Evolutionary conservation across 106 monocot genomes (phyloP).

Genomic region (Acorus calamus): DNA sequence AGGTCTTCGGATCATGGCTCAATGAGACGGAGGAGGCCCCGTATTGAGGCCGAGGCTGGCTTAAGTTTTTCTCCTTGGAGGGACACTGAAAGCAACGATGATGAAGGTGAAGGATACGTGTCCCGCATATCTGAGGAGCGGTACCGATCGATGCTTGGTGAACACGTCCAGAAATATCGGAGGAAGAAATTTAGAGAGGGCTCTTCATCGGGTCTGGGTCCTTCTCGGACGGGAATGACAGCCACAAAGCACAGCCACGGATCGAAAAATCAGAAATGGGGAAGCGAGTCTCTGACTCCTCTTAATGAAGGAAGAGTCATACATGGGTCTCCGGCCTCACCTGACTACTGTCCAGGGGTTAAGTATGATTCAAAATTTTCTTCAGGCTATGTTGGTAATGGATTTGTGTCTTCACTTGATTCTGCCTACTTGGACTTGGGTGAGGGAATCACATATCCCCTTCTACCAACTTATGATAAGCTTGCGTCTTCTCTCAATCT

Average conservation of each 20-base stretch:
- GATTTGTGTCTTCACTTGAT: conserved; percentile 33
- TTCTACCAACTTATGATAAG: conserved; percentile 85
- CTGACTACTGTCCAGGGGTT: conserved; percentile 13
- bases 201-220: conserved; percentile 15
- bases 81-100: conserved; percentile 42
- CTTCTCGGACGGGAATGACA: conserved; percentile 16
- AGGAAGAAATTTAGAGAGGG: conserved; percentile 32
- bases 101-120: conserved; percentile 40
- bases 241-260: conserved; percentile 24
- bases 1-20: conserved; percentile 16
- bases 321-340: conserved; percentile 30
- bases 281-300: conserved; percentile 26
- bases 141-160: conserved; percentile 84
- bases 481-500: conserved; percentile 46
- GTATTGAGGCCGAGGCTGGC: conserved; percentile 27
- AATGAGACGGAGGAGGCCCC: conserved; percentile 34
- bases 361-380: conserved; percentile 24
- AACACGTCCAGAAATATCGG: conserved; percentile 66
- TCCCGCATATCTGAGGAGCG: conserved; percentile 59
- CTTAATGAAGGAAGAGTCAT: conserved; percentile 25
- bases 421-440: conserved; percentile 80
- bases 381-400: conserved; percentile 34
- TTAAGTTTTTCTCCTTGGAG: conserved; percentile 28
- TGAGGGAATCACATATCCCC: conserved; percentile 60
- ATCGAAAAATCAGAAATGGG: conserved; percentile 23